Percentiles rank a stretch among this genome's conserved stretches.
These are phyloP conservation scores for Gnaphalium uliginosum DNA, from an alignment of 129 eudicot genomes.

Conservation along the genomic window DNA sequence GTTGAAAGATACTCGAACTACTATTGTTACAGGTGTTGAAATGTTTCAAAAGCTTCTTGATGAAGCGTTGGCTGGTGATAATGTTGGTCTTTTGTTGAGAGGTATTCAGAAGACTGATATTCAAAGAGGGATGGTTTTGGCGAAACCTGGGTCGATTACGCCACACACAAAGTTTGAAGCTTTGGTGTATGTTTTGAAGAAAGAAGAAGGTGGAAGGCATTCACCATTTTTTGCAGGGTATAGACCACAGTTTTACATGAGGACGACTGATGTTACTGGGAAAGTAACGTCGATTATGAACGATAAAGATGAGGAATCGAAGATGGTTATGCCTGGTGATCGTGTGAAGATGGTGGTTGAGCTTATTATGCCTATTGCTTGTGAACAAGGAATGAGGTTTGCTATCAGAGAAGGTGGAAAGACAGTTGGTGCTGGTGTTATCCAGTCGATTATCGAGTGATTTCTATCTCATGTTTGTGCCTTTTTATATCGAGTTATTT, in stretches of 20 bases:
- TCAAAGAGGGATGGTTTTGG: constrained; percentile 87
- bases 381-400: constrained; percentile 90
- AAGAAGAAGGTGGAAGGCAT: constrained; percentile 95
- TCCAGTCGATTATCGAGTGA: constrained; percentile 69
- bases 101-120: constrained; percentile 71
- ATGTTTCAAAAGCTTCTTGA: constrained; percentile 90
- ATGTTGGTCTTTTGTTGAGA: constrained; percentile 79
- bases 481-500: constrained; percentile 28
- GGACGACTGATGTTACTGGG: constrained; percentile 91
- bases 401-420: constrained; percentile 99
- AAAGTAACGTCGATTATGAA: constrained; percentile 67
- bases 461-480: neutral
- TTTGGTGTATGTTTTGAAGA: constrained; percentile 79
- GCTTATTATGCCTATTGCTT: constrained; percentile 79
- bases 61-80: constrained; percentile 85
- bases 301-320: constrained; percentile 82
- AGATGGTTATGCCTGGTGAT: constrained; percentile 98
- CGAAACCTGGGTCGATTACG: constrained; percentile 67
- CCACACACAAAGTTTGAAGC: constrained; percentile 80
- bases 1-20: constrained; percentile 58
- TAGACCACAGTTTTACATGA: constrained; percentile 91
- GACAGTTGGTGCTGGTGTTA: constrained; percentile 98
- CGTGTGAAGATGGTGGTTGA: constrained; percentile 91
- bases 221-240: constrained; percentile 84
- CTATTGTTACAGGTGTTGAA: constrained; percentile 85